These are phyloP conservation scores for Urochloa ruziziensis DNA, from an alignment of 176 grass and related monocot species.

Conservation along the genomic window DNA sequence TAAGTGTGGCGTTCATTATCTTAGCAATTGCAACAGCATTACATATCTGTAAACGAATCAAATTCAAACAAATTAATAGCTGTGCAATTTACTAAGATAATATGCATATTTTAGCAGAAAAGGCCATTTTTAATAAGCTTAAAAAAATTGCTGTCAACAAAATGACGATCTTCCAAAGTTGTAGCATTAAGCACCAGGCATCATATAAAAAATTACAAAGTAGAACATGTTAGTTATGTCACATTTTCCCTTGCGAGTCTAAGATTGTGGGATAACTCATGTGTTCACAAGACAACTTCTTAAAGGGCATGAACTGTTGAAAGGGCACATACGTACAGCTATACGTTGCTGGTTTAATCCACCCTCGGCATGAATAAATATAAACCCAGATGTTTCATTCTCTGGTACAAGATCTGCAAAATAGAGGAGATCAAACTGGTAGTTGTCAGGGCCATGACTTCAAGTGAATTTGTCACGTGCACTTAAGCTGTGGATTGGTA, in stretches of 20 bases:
- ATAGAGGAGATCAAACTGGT: background rate
- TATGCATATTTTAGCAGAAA: background rate
- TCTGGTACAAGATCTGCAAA: conserved; percentile 71
- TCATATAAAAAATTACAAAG: background rate
- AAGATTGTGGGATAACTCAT: background rate
- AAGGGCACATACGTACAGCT: conserved; percentile 68
- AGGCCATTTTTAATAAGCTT: background rate
- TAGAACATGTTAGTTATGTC: background rate
- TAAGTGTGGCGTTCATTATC: conserved; percentile 93
- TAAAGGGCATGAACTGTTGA: conserved; percentile 3
- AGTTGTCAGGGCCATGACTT: conserved; percentile 14
- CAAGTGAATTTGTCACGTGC: conserved; percentile 1
- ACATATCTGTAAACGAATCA: conserved; percentile 69
- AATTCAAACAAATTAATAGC: conserved; percentile 2
- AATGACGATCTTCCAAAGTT: background rate
- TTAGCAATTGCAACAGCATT: conserved; percentile 99
- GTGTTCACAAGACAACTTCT: background rate
- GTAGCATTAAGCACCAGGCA: background rate
- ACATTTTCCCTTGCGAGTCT: background rate
- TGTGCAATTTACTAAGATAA: background rate
- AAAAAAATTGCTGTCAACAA: background rate
- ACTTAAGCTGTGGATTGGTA: background rate
- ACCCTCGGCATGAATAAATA: conserved; percentile 98
- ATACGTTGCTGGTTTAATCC: conserved; percentile 96
- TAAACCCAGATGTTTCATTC: conserved; percentile 85